Percentiles rank a stretch among this genome's conserved stretches.
phyloP scores from a whole-genome alignment of 2,329 filamentous ascomycete species.

The Pochonia chlamydosporia region DNA sequence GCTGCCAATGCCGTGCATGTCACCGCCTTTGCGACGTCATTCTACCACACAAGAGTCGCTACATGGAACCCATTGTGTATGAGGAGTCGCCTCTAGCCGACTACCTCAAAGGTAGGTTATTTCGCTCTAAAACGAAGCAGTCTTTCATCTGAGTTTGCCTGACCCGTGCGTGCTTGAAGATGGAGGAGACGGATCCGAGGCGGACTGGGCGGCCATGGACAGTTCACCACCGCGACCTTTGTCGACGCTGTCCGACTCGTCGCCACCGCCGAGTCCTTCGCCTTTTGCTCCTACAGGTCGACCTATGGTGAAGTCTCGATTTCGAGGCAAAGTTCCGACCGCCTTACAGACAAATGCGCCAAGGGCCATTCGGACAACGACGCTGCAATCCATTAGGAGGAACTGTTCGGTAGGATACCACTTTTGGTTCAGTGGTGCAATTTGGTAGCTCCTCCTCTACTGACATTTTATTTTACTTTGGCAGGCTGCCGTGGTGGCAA shows the following conservation, averaged over 20 bases:
- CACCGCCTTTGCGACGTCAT: conserved; percentile 18
- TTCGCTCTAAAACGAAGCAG: neutral
- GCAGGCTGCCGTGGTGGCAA: conserved; percentile 64
- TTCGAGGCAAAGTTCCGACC: conserved; percentile 41
- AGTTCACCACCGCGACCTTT: conserved; percentile 26
- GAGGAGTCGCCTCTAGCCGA: conserved; percentile 83
- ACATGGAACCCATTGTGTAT: conserved; percentile 79
- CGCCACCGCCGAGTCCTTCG: conserved; percentile 41
- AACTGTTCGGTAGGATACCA: conserved; percentile 43
- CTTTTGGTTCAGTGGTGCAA: neutral
- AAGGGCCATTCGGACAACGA: conserved; percentile 19
- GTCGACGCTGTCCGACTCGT: conserved; percentile 28
- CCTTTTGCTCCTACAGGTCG: conserved; percentile 53
- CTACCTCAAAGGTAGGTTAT: conserved; percentile 71
- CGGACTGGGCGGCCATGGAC: conserved; percentile 39
- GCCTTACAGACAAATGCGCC: conserved; percentile 35
- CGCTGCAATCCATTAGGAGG: conserved; percentile 39
- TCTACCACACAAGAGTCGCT: conserved; percentile 15
- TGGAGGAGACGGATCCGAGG: conserved; percentile 41
- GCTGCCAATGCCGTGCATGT: conserved; percentile 24
- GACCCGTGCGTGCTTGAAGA: conserved; percentile 23
- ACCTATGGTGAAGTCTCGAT: conserved; percentile 47
- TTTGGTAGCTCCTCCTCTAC: neutral
- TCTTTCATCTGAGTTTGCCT: conserved; percentile 4
- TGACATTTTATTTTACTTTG: neutral